Conservation (phyloP, 2,329 filamentous ascomycete species). For the Alternaria consortialis region DNA sequence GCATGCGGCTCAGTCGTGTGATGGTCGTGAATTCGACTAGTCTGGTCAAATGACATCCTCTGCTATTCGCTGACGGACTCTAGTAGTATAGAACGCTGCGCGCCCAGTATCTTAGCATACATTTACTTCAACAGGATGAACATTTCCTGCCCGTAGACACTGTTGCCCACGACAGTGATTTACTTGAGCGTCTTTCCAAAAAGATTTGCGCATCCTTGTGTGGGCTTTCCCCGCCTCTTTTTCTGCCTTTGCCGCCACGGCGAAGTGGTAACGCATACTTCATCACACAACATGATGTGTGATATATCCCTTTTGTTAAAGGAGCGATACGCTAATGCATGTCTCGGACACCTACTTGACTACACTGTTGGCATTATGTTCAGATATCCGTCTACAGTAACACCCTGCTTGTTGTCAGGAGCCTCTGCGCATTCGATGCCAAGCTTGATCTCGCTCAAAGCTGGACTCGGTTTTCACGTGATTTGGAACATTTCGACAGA, state of each 20-base stretch:
- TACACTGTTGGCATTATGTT: not conserved
- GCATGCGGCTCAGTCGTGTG: conserved; percentile 23
- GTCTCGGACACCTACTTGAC: not conserved
- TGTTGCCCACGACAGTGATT: not conserved
- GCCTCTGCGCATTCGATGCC: not conserved
- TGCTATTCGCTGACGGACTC: conserved; percentile 1
- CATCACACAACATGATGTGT: conserved; percentile 4
- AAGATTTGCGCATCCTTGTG: conserved; percentile 2
- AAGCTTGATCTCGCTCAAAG: not conserved
- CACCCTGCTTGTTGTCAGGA: not conserved
- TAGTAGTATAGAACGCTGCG: not conserved
- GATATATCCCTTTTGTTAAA: not conserved
- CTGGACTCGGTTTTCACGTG: not conserved
- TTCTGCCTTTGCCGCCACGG: not conserved
- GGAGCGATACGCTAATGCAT: not conserved
- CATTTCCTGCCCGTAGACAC: not conserved
- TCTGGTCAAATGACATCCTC: conserved; percentile 1
- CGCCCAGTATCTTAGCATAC: conserved; percentile 1
- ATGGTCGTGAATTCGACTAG: conserved; percentile 4
- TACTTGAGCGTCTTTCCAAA: not conserved
- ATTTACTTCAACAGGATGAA: not conserved
- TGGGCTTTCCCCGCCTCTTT: not conserved
- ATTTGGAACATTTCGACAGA: not conserved
- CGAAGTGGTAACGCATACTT: not conserved
- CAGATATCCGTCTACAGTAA: not conserved